These are phyloP conservation scores for Jaminaea rosea DNA, from an alignment of 1,284 basidiomycete species.

Conservation along the genomic window DNA sequence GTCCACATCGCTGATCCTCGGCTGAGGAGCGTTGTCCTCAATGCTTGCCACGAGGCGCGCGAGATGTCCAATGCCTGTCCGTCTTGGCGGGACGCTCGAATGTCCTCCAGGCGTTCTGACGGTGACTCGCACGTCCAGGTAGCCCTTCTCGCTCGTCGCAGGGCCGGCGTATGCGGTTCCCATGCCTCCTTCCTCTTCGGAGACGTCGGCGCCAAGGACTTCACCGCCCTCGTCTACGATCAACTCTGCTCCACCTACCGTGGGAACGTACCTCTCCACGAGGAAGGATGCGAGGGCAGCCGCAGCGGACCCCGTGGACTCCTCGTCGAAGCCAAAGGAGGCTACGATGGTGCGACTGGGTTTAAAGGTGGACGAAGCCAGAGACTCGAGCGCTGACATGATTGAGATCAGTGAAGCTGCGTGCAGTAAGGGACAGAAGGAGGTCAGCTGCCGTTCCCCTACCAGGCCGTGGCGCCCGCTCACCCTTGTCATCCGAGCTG, in stretches of 20 bases:
- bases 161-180: conserved; percentile 4
- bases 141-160: conserved; percentile 6
- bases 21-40: conserved; percentile 54
- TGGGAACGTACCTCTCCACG: conserved; percentile 1
- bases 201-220: conserved; percentile 40
- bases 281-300: conserved; percentile 53
- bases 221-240: conserved; percentile 52
- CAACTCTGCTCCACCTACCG: conserved; percentile 1
- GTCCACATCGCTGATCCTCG: conserved; percentile 39
- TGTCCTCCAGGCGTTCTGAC: conserved; percentile 57
- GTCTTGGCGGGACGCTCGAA: conserved; percentile 57
- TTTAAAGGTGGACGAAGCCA: conserved; percentile 49
- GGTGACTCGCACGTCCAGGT: conserved; percentile 46
- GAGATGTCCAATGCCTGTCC: conserved; percentile 59
- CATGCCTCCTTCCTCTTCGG: not conserved
- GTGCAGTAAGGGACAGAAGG: too few species aligned
- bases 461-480: too few species aligned
- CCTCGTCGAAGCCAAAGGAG: conserved; percentile 65
- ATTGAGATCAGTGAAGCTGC: too few species aligned
- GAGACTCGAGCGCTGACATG: too few species aligned
- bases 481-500: conserved; percentile 46
- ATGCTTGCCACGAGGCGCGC: conserved; percentile 54
- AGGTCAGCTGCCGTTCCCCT: too few species aligned
- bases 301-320: conserved; percentile 47
- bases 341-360: conserved; percentile 53